phyloP scores from a whole-genome alignment of 192 early-diverging fungal genomes.

The Paraglomus brasilianum region DNA sequence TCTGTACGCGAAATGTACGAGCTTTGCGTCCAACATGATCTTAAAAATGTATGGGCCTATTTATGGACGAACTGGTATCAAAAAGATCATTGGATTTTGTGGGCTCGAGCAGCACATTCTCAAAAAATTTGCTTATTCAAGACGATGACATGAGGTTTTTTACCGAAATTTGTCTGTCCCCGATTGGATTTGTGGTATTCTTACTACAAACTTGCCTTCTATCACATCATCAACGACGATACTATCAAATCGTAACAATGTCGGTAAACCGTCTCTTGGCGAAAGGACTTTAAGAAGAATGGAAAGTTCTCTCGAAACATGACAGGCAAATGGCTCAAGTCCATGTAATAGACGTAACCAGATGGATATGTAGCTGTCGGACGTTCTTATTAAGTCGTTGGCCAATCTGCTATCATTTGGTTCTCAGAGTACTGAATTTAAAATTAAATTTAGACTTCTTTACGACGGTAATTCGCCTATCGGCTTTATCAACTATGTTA shows the following conservation, averaged over 20 bases:
- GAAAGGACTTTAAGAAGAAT: constrained; percentile 6
- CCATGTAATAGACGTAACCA: not conserved
- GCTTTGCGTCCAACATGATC: not conserved
- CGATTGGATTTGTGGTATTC: not conserved
- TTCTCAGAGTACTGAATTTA: not conserved
- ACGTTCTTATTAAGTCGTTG: not conserved
- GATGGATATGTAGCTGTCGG: not conserved
- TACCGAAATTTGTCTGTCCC: not conserved
- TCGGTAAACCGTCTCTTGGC: not conserved
- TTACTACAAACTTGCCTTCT: not conserved
- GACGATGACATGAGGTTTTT: not conserved
- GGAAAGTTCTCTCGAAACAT: not conserved
- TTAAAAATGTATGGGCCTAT: not conserved
- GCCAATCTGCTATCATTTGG: not conserved
- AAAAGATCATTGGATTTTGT: not conserved
- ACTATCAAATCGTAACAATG: not conserved
- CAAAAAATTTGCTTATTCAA: not conserved
- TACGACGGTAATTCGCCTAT: not conserved
- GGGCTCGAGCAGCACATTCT: not conserved
- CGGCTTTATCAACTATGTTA: too few species aligned
- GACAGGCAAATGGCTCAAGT: too few species aligned
- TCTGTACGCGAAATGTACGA: not conserved
- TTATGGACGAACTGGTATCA: constrained; percentile 2
- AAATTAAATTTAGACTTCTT: not conserved
- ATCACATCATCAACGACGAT: not conserved